Conservation (phyloP, 192 early-diverging fungal species). For the Coemansia sp. region DNA sequence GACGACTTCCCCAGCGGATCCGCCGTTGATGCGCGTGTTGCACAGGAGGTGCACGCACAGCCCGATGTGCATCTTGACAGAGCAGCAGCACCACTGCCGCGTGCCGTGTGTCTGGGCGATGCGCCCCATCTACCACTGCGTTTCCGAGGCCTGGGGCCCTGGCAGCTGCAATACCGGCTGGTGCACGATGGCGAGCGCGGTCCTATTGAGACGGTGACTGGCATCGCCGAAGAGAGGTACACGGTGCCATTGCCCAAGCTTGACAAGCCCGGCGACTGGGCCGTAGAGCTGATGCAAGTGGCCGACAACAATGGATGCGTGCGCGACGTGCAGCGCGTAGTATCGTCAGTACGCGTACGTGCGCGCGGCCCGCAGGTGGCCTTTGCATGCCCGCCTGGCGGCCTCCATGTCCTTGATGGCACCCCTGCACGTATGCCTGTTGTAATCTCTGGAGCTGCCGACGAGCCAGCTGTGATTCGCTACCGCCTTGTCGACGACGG, state of each 20-base stretch:
- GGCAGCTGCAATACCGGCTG: constrained; percentile 44
- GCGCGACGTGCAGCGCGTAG: constrained; percentile 24
- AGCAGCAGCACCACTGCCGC: constrained; percentile 4
- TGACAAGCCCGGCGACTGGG: constrained; percentile 24
- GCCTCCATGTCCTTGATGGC: constrained; percentile 30
- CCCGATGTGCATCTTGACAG: constrained; percentile 34
- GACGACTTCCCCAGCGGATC: constrained; percentile 46
- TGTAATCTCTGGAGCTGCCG: no score
- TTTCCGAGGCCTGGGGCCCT: constrained; percentile 55
- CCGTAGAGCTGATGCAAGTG: constrained; percentile 35
- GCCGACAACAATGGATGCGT: constrained; percentile 41
- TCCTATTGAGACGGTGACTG: constrained; percentile 9
- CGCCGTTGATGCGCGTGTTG: constrained; percentile 12
- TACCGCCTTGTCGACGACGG: no score
- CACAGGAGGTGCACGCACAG: constrained; percentile 44
- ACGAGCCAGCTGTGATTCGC: no score
- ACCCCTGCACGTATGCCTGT: constrained; percentile 31
- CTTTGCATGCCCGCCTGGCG: constrained; percentile 30
- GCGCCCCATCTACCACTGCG: constrained; percentile 38
- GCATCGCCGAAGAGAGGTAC: constrained; percentile 17
- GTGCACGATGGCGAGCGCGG: constrained; percentile 20
- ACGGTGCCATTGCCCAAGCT: constrained; percentile 22
- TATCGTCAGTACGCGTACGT: constrained; percentile 28
- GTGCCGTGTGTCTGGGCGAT: constrained; percentile 25
- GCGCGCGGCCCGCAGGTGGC: constrained; percentile 27